Percentiles rank a stretch among this genome's conserved stretches.
Evolutionary conservation across 2,329 filamentous ascomycete genomes (phyloP).

Genomic region (Pyrenophora tritici-repentis): DNA sequence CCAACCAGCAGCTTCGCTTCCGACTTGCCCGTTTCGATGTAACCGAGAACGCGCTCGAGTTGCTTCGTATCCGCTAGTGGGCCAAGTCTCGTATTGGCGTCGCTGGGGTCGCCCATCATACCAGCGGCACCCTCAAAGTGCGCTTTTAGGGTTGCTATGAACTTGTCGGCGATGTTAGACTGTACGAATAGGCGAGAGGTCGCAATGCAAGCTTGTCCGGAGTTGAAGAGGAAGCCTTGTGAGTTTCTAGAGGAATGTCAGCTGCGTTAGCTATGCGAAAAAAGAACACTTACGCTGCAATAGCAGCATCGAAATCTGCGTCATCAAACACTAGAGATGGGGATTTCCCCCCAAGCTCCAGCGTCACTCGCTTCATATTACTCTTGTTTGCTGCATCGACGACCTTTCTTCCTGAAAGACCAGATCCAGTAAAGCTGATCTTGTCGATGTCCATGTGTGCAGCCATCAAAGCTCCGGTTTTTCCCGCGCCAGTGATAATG

Average conservation of each 20-base stretch:
- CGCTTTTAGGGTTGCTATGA: conserved; percentile 34
- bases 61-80: conserved; percentile 38
- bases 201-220: conserved; percentile 63
- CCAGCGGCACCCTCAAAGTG: conserved; percentile 29
- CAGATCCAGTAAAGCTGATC: conserved; percentile 50
- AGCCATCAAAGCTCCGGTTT: conserved; percentile 44
- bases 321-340: conserved; percentile 54
- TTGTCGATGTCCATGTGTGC: conserved; percentile 51
- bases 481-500: conserved; percentile 37
- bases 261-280: too few relatives aligned
- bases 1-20: conserved; percentile 36
- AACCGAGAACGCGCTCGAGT: conserved; percentile 31
- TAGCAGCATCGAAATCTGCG: conserved; percentile 54
- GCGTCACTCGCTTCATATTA: conserved; percentile 54
- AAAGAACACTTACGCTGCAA: too few relatives aligned
- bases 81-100: conserved; percentile 30
- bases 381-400: conserved; percentile 42
- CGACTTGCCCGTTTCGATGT: conserved; percentile 30
- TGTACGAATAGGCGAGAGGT: conserved; percentile 56
- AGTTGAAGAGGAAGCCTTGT: conserved; percentile 54
- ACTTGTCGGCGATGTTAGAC: conserved; percentile 34
- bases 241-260: too few relatives aligned
- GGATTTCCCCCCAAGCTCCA: conserved; percentile 55
- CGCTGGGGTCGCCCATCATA: conserved; percentile 19
- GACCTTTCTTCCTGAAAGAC: conserved; percentile 46